Base-by-base conservation (phyloP, 2,329 filamentous ascomycete species). In the Fusarium buxicola region DNA sequence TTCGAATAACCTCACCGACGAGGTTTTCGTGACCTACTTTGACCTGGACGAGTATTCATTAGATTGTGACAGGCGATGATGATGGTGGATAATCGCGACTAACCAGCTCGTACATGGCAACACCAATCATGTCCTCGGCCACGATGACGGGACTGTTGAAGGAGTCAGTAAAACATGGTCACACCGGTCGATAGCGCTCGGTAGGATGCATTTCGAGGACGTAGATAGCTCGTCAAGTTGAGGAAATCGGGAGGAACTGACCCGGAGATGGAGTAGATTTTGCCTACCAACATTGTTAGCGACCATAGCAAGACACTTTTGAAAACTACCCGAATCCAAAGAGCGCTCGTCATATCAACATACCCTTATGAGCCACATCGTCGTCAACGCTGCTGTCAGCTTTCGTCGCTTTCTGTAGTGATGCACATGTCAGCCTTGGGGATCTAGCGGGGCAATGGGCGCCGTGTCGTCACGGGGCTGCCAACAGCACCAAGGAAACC, bases 51-150 rank as follows among this genome's bases (percentile, higher is more conserved):
- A 32, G 38, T 43, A 27, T 47, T 52, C 35, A 52, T 69, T 52
- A 67, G 61, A 34, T 54, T 49, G 16, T 18, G 44, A 39, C 9
- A 32, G 30, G 10, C 13, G 32, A 49, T 45, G 55, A 58, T 38
- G 52, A 43, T 27, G 18, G 34, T 38, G 44, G 35, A 45, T 55
- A 21, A 55, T 34, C 28, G 58, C 49, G 38, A 78, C 88, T 71
- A 84, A 93, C 93, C 83, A 99, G 85, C 83, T 99, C 95, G 88
- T 98, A 97, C 95, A 99, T 99, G 79, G 95, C 94, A 86, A 95
- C 95, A 78, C 95, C 95, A 75, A 94, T 92, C 94, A 99, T 97
- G 80, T 97, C 89, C 83, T 98, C 94, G 76, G 94, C 95, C 71
- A 99, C 87, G 73, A 99, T 90, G 84, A 99, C 95, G 75, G 95